phyloP scores from a whole-genome alignment of 163 green algal genomes.

The Volvox carteri region DNA sequence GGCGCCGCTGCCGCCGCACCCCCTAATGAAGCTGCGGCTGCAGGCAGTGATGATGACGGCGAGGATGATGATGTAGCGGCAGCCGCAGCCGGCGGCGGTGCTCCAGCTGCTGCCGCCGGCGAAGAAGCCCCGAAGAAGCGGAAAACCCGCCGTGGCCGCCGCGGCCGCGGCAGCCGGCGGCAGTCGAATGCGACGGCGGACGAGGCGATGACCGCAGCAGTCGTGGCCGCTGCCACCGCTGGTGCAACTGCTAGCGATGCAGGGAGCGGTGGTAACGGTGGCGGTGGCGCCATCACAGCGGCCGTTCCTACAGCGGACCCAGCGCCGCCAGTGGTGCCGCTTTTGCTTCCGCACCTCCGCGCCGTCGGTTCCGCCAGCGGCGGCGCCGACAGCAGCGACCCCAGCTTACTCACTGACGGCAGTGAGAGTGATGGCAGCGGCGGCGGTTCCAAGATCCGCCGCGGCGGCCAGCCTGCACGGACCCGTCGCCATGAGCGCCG shows the following conservation, averaged over 20 bases:
- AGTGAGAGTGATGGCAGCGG: constrained; percentile 27
- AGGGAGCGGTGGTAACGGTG: too few relatives aligned
- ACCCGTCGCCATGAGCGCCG: constrained; percentile 42
- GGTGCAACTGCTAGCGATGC: not conserved
- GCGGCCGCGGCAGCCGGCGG: constrained; percentile 33
- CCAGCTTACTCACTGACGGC: not conserved
- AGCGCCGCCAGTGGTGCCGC: not conserved
- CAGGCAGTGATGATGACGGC: not conserved
- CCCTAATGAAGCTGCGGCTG: not conserved
- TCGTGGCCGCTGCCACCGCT: not conserved
- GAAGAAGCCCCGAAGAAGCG: constrained; percentile 10
- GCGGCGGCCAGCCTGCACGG: constrained; percentile 25
- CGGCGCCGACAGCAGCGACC: constrained; percentile 30
- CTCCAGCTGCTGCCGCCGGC: too few relatives aligned
- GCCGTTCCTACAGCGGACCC: not conserved
- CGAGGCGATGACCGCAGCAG: not conserved
- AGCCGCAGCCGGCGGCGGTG: not conserved
- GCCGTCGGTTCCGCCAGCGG: not conserved
- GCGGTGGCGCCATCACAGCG: not conserved
- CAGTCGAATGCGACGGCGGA: not conserved
- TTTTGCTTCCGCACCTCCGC: not conserved
- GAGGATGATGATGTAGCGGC: not conserved
- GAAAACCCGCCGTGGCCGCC: constrained; percentile 34
- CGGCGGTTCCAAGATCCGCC: constrained; percentile 1
- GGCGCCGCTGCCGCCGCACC: not conserved